Evolutionary conservation across 2,329 filamentous ascomycete genomes (phyloP).

Genomic region (Dothistroma pini): DNA sequence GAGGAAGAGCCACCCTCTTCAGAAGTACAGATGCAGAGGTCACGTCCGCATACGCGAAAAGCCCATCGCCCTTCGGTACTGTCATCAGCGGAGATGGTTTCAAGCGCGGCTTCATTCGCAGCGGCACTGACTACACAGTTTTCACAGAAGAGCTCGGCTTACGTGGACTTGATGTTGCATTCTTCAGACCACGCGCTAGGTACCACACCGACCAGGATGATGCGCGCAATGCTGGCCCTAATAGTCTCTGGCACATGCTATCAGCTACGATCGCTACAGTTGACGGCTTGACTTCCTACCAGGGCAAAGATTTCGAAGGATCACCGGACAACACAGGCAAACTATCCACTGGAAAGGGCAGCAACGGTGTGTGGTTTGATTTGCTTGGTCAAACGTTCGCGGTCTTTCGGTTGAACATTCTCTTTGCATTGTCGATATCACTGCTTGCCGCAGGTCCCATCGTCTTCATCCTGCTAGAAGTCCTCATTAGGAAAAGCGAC

Average conservation of each 20-base stretch:
- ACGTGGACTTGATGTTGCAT: constrained; percentile 86
- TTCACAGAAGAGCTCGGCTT: constrained; percentile 75
- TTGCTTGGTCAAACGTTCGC: constrained; percentile 77
- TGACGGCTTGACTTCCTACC: constrained; percentile 65
- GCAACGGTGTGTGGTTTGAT: constrained; percentile 85
- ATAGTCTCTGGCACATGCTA: constrained; percentile 90
- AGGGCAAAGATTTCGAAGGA: constrained; percentile 63
- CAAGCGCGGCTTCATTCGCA: constrained; percentile 70
- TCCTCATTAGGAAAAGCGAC: constrained; percentile 65
- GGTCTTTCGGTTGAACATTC: constrained; percentile 71
- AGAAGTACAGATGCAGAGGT: constrained; percentile 83
- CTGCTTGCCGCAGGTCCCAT: constrained; percentile 77
- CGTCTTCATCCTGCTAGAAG: constrained; percentile 64
- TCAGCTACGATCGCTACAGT: constrained; percentile 75
- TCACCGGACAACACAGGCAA: constrained; percentile 54
- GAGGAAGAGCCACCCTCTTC: constrained; percentile 82
- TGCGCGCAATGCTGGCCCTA: constrained; percentile 66
- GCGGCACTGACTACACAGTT: constrained; percentile 84
- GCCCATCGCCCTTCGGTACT: constrained; percentile 74
- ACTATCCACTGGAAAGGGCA: constrained; percentile 58
- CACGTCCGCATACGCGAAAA: constrained; percentile 69
- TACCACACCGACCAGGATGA: constrained; percentile 95
- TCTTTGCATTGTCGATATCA: constrained; percentile 85
- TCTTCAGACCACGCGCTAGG: constrained; percentile 76
- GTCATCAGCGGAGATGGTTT: constrained; percentile 84